Percentiles rank a stretch among this genome's conserved stretches.
Conservation (phyloP, 129 eudicot genomes). For the Saussurea involucrata region DNA sequence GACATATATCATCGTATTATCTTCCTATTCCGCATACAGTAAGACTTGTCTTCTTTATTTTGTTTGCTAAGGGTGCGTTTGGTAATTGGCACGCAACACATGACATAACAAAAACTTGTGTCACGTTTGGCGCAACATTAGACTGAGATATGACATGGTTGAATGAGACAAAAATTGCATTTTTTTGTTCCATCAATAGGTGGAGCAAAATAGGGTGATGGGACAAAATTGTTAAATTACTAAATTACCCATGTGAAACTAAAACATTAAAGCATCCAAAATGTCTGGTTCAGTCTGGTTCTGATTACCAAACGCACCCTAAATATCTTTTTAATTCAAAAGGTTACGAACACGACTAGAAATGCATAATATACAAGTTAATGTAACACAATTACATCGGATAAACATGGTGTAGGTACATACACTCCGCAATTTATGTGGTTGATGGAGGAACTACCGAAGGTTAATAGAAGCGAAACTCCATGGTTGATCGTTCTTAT, state of each 20-base stretch:
- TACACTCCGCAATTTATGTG: constrained; percentile 82
- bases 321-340: neutral
- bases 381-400: neutral
- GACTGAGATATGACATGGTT: too few species aligned
- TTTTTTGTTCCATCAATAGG: too few species aligned
- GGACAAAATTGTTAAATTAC: too few species aligned
- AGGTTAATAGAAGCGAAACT: constrained; percentile 68
- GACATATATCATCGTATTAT: constrained; percentile 69
- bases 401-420: constrained; percentile 36
- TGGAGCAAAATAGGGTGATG: too few species aligned
- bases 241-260: too few species aligned
- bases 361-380: neutral
- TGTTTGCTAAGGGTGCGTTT: neutral
- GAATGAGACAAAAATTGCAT: too few species aligned
- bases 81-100: too few species aligned
- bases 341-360: neutral
- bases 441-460: constrained; percentile 67
- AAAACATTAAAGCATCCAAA: too few species aligned
- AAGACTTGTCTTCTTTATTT: neutral
- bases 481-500: constrained; percentile 90
- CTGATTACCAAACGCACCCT: too few species aligned
- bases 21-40: constrained; percentile 85
- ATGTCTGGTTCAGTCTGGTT: too few species aligned
- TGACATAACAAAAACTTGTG: too few species aligned
- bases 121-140: too few species aligned